A percentile compares a stretch with the other conserved stretches of the same genome.
Conservation (phyloP, 2,329 filamentous ascomycete genomes). For the Pestalotiopsis fici region DNA sequence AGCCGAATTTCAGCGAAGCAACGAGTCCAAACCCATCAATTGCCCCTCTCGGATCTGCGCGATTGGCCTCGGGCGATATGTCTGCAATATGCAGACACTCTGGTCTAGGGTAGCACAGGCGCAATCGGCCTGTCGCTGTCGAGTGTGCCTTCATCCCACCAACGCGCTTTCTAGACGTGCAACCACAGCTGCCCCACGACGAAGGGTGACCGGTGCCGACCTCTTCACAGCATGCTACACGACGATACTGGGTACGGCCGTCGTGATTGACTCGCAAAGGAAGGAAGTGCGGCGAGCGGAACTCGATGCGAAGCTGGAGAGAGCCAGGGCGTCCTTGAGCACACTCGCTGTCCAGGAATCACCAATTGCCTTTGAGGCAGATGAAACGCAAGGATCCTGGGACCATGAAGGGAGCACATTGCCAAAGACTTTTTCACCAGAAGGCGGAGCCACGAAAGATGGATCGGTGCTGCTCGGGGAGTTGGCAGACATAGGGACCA, state of each 20-base stretch:
- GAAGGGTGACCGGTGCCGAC: constrained; percentile 52
- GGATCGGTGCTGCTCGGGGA: constrained; percentile 18
- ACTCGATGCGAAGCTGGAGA: constrained; percentile 62
- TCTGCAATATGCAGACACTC: constrained; percentile 63
- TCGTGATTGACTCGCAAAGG: constrained; percentile 59
- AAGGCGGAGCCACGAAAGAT: neutral
- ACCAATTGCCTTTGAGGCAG: neutral
- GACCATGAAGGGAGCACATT: neutral
- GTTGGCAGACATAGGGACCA: constrained; percentile 19
- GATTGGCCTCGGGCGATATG: constrained; percentile 23
- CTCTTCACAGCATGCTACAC: constrained; percentile 69
- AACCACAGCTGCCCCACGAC: constrained; percentile 49
- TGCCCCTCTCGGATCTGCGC: constrained; percentile 7
- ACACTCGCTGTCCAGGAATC: constrained; percentile 35
- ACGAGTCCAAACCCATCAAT: constrained; percentile 13
- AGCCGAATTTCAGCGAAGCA: neutral
- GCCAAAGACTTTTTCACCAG: neutral
- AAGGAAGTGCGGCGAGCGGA: constrained; percentile 61
- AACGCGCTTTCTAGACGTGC: constrained; percentile 50
- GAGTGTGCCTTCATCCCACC: constrained; percentile 56
- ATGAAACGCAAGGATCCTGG: neutral
- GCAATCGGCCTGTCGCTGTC: constrained; percentile 62
- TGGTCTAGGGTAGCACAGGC: constrained; percentile 68
- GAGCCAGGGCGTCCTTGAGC: constrained; percentile 50
- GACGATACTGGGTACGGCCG: constrained; percentile 65